phyloP scores from a whole-genome alignment of 1,284 basidiomycete species.

The Coriolopsis trogii region DNA sequence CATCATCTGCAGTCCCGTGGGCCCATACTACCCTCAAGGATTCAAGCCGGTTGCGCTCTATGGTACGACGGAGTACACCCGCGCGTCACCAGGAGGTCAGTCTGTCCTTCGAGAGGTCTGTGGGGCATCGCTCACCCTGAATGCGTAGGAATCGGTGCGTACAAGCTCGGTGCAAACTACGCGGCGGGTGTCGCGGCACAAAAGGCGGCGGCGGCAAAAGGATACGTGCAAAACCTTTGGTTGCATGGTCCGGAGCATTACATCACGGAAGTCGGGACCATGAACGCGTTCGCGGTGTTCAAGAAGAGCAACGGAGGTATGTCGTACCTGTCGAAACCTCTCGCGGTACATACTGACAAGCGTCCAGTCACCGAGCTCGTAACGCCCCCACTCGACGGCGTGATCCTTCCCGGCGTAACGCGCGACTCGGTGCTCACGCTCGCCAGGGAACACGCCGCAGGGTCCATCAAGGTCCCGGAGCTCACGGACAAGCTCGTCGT shows the following conservation, averaged over 20 bases:
- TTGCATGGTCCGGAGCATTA: constrained; percentile 86
- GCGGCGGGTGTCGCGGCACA: constrained; percentile 91
- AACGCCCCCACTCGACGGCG: constrained; percentile 91
- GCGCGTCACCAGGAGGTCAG: constrained; percentile 88
- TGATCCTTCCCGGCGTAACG: constrained; percentile 96
- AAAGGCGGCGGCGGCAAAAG: constrained; percentile 78
- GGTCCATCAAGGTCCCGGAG: constrained; percentile 56
- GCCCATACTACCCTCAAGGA: constrained; percentile 93
- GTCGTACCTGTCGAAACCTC: constrained; percentile 25
- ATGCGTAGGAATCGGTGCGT: constrained; percentile 75
- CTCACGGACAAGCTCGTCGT: constrained; percentile 75
- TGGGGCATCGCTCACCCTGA: neutral
- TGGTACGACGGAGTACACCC: constrained; percentile 89
- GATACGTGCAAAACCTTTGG: constrained; percentile 97
- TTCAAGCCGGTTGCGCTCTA: constrained; percentile 96
- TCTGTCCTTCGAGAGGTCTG: neutral
- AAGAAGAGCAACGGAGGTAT: constrained; percentile 73
- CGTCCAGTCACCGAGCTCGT: constrained; percentile 72
- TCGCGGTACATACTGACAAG: neutral
- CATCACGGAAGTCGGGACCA: constrained; percentile 92
- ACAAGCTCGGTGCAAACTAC: constrained; percentile 92
- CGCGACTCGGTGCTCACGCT: constrained; percentile 90
- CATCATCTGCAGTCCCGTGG: constrained; percentile 93
- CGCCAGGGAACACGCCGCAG: constrained; percentile 75
- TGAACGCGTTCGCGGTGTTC: constrained; percentile 95